Evolutionary conservation across 257 asterid genomes (phyloP), one percentile per base, ranked within the genome.

Genomic region (Parsonsia alboflavescens): DNA sequence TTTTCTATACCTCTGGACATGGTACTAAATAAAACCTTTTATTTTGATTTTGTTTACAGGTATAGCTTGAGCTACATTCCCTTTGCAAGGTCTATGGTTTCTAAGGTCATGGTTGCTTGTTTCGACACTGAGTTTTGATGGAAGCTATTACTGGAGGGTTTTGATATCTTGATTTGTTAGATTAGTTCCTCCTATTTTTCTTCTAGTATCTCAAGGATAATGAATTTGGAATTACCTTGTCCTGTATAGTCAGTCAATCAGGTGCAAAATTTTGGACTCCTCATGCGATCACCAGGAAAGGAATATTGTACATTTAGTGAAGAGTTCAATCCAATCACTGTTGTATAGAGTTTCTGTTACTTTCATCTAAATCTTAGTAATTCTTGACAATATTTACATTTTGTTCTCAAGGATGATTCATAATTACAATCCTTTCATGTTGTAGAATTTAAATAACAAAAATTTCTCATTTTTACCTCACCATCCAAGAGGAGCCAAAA

Each of bases 51-150:
- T 71, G 61, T 80, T 73, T 78, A 68, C 98, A 94, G 99, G 99
- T 92, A 94, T 78, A 92, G 99, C 89, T 83, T 92, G 86, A 94
- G 98, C 89, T 94, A 92, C 77, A 85, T 94, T 57, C 99, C 99
- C 15, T 94, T 94, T 75, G 99, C 99, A 4, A 88, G 97, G 88
- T 86, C 97, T 58, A 89, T 94, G 99, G 96, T 92, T 75, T 92
- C 99, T 16, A 94, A 94, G 86, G 81, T 90, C 61, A 86, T 89
- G 96, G 77, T 70, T 68, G 88, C 91, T 56, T 94, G 98, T 87
- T 92, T 94, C 73, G 98, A 94, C 86, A 90, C 99, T n/a, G 99
- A 92, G 69, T 94, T 90, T 79, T 94, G 88, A 30, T 16, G 72
- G 59, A 59, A 68, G 85, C 70, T 69, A 74, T 67, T 56, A 77